A percentile compares a stretch with the other conserved stretches of the same genome.
Evolutionary conservation across 495 filamentous ascomycete genomes (phyloP).

Genomic region (Barbatosphaeria neglecta): DNA sequence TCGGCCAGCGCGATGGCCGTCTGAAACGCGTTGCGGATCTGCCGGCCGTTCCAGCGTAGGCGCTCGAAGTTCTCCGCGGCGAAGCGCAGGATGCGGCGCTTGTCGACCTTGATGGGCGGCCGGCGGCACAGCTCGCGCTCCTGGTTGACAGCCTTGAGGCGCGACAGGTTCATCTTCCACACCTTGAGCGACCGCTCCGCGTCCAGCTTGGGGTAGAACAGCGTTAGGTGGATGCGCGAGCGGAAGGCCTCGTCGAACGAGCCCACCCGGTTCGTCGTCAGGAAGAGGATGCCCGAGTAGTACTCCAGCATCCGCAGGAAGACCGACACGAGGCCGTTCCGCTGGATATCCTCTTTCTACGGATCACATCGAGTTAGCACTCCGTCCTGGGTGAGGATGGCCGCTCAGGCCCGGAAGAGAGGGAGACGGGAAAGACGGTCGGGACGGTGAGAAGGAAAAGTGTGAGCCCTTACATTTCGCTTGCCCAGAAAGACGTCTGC

Average conservation of each 20-base stretch:
- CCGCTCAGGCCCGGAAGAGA: too few species aligned
- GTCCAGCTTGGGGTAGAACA: conserved; percentile 32
- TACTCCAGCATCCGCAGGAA: conserved; percentile 49
- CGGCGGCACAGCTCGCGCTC: conserved; percentile 4
- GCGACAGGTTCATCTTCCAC: conserved; percentile 21
- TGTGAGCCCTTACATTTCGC: conserved; percentile 18
- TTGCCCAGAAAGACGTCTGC: conserved; percentile 46
- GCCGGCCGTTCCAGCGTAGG: conserved; percentile 31
- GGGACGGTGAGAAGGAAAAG: too few species aligned
- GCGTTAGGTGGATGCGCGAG: conserved; percentile 38
- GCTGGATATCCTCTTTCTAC: conserved; percentile 20
- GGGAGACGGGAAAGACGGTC: too few species aligned
- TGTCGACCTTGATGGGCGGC: conserved; percentile 2
- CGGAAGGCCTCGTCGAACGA: conserved; percentile 45
- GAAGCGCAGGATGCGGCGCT: conserved; percentile 10
- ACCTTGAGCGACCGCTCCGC: conserved; percentile 17
- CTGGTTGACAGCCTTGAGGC: conserved; percentile 10
- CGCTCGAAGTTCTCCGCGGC: conserved; percentile 5
- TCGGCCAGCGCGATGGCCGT: conserved; percentile 28
- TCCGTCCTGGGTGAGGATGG: too few species aligned
- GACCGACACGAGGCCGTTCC: conserved; percentile 41
- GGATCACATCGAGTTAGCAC: neutral
- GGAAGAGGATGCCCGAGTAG: conserved; percentile 45
- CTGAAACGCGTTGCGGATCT: conserved; percentile 35
- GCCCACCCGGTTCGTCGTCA: conserved; percentile 44